Conservation (phyloP, 2,329 filamentous ascomycete genomes). For the Epichloe gansuensis region DNA sequence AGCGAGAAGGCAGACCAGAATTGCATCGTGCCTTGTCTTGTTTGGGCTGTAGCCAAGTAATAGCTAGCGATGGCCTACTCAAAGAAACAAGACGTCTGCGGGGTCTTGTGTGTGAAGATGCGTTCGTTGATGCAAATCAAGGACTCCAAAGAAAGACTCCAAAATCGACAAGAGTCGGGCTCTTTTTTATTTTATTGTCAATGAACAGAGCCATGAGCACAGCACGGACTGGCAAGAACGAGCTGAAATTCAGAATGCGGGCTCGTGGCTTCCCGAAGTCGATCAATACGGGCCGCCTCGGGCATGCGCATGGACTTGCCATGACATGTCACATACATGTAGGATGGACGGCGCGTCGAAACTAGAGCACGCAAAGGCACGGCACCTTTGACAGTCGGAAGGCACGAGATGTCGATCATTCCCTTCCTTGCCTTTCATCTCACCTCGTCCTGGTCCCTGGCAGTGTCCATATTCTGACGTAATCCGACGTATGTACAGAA, state of each 20-base stretch:
- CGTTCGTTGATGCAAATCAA: too few relatives aligned
- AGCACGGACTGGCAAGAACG: background rate
- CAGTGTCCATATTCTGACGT: too few relatives aligned
- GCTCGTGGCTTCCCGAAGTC: background rate
- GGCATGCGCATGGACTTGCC: background rate
- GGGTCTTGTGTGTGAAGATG: too few relatives aligned
- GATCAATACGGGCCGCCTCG: background rate
- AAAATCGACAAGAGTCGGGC: too few relatives aligned
- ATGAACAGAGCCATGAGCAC: background rate
- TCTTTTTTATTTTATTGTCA: too few relatives aligned
- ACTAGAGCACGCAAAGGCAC: background rate
- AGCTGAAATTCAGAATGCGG: background rate
- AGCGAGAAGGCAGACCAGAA: background rate
- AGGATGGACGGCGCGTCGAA: background rate
- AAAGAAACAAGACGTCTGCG: too few relatives aligned
- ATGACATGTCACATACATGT: background rate
- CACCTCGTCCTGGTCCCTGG: too few relatives aligned
- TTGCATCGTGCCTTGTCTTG: background rate
- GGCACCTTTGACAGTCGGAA: background rate
- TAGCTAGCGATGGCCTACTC: too few relatives aligned
- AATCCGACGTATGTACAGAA: too few relatives aligned
- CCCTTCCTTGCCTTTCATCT: too few relatives aligned
- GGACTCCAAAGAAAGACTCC: too few relatives aligned
- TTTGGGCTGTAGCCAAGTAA: too few relatives aligned
- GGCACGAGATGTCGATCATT: background rate